Evolutionary conservation across 2,329 filamentous ascomycete species (phyloP), one percentile per base, ranked within the genome.

Genomic region (Fusarium praegraminearum): DNA sequence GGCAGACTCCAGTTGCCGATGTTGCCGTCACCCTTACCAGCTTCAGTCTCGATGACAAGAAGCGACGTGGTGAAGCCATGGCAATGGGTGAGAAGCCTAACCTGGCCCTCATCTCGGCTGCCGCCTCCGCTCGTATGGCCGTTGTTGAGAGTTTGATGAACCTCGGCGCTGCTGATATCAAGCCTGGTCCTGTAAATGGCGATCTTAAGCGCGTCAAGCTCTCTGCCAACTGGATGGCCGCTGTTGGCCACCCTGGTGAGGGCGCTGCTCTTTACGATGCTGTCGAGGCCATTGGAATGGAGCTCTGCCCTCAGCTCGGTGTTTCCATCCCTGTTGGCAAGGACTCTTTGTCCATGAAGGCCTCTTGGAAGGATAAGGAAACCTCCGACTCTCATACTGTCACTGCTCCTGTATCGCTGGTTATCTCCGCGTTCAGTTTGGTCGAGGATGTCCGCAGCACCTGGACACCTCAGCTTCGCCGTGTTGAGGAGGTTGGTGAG

Each of bases 321-420:
- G 89, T 99, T 65, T 93, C 92, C 60, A 98, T 99, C 63, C 96
- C 96, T 6, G 96, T 98, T 11, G 96, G 96, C 57, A 98, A 99
- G 82, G 96, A 99, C 79, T 98, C 95, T 0, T 97, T 97, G 80
- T 98, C 94, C 4, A 98, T 99, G 96, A 98, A 98, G 85, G 95
- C 97, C 75, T 93, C 93, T 58, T 98, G 96, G 96, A 91, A 89
- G 76, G 92, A 95, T 71, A 83, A 84, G 65, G 83, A 86, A 59
- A 87, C 84, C 32, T 87, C 88, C 20, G 86, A 92, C 66, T 82
- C 86, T 16, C 96, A 92, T 82, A 94, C 94, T 71, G 95, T 98
- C 51, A 98, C 93, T 38, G 93, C 96, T 7, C 96, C 96, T 2
- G 88, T 98, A 73, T 97, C 95, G 1, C 86, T 97, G 8, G 90